phyloP scores from a whole-genome alignment of 768 basidiomycete species.

The Clavaria fumosa region DNA sequence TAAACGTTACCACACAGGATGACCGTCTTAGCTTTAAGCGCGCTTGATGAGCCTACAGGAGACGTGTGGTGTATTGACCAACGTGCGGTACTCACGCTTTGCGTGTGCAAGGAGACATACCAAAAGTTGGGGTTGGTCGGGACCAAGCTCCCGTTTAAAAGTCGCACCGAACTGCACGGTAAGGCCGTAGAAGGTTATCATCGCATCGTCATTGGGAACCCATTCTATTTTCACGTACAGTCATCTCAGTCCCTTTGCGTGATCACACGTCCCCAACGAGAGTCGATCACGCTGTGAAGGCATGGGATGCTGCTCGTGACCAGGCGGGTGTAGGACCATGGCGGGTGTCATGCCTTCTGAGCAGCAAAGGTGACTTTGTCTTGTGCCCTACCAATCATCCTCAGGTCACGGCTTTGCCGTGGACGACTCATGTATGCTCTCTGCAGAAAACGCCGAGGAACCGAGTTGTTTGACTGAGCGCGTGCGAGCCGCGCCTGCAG shows the following conservation, averaged over 20 bases:
- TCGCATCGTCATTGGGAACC: not conserved
- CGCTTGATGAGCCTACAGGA: too few species aligned
- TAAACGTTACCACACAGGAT: too few species aligned
- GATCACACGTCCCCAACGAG: constrained; percentile 23
- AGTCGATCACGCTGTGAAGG: constrained; percentile 24
- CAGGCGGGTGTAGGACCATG: constrained; percentile 2
- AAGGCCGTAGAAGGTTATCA: too few species aligned
- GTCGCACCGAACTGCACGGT: constrained; percentile 33
- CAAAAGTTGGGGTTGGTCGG: constrained; percentile 48
- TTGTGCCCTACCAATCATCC: not conserved
- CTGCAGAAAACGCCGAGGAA: too few species aligned
- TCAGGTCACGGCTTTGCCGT: too few species aligned
- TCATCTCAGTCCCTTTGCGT: constrained; percentile 30
- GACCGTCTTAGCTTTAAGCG: too few species aligned
- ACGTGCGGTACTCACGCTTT: constrained; percentile 42
- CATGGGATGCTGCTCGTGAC: constrained; percentile 35
- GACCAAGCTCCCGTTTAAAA: constrained; percentile 33
- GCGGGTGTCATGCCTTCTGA: too few species aligned
- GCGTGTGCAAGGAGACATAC: constrained; percentile 40
- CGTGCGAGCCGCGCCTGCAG: too few species aligned
- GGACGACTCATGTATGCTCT: too few species aligned
- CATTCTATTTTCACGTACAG: constrained; percentile 19
- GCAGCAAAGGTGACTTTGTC: too few species aligned
- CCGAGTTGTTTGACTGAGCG: too few species aligned
- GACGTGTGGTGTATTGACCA: constrained; percentile 62